Conservation (phyloP, 768 basidiomycete genomes). For the Daedaleopsis sinensis region DNA sequence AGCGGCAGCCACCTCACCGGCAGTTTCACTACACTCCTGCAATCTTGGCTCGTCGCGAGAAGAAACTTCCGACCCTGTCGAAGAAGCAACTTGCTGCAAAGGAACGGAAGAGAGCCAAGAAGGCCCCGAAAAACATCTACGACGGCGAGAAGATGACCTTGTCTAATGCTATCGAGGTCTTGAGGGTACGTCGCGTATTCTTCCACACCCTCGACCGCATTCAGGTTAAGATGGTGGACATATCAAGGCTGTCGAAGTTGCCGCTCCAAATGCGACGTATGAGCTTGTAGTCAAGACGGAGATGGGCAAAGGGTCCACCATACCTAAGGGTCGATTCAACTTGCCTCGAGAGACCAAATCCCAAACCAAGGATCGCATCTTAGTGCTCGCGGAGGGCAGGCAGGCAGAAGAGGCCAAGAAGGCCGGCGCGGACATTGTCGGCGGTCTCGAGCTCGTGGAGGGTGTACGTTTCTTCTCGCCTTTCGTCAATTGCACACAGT, state of each 20-base stretch:
- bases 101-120: constrained; percentile 58
- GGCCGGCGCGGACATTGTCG: constrained; percentile 90
- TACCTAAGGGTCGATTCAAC: constrained; percentile 88
- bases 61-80: constrained; percentile 47
- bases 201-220: constrained; percentile 8
- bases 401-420: constrained; percentile 80
- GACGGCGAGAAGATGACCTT: constrained; percentile 70
- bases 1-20: constrained; percentile 32
- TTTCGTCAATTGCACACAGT: neutral
- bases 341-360: constrained; percentile 82
- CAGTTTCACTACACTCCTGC: constrained; percentile 56
- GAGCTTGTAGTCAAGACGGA: constrained; percentile 83
- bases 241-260: constrained; percentile 79
- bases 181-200: constrained; percentile 54
- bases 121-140: constrained; percentile 57
- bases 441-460: constrained; percentile 88
- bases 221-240: neutral
- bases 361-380: constrained; percentile 70
- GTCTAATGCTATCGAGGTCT: constrained; percentile 64
- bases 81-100: constrained; percentile 75
- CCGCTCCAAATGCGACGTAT: constrained; percentile 73
- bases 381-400: constrained; percentile 92
- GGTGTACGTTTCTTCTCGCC: constrained; percentile 54
- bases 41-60: constrained; percentile 52
- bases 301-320: constrained; percentile 74